Evolutionary conservation across 257 asterid genomes (phyloP), one percentile per base, ranked within the genome.

Genomic region (Solanum piurae): DNA sequence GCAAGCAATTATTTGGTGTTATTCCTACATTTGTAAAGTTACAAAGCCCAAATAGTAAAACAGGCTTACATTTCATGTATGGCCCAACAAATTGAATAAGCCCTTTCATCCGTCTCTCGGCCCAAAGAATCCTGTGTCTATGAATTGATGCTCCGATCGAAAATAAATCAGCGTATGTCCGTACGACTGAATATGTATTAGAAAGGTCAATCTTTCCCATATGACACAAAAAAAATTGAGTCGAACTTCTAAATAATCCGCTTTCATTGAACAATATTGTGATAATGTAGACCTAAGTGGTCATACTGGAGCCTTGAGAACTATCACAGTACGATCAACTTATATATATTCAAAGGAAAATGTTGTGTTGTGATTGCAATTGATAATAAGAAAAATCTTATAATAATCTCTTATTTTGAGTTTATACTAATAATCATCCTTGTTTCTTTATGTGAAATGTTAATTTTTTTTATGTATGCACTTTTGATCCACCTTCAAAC

Each of bases 321-420:
- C 0, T 2, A 55, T 55, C 1, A 55, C 5, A 20, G 11, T 20
- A 55, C 5, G 2, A 20, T 20, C 5, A 0, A 0, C 25, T 1
- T 55, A 55, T 1, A 55, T 20, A 20, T 55, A 52, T 52, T 20
- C 3, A 0, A 55, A 52, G 1, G 8, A 55, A 55, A 7, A 55
- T 55, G 0, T 20, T 20, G 27, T 21, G 1, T 58, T 21, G 12
- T 20, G 25, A 20, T 20, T 8, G 27, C 2, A 44, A 44, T 1
- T 12, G 18, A 44, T 44, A 1, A 44, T 4, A 1, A 12, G 2
- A 44, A 44, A 12, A 44, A 4, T 44, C 13, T 4, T 44, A 58
- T 20, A 20, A 7, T 58, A 58, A 5, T 58, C 25, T 58, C 25
- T 1, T 58, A 3, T 20, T 7, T 58, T 58, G 66, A 21, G 2